A percentile compares a stretch with the other conserved stretches of the same genome.
These are phyloP conservation scores for Tolypocladium ovalisporum DNA, from an alignment of 2,329 filamentous ascomycete species.

Conservation along the genomic window DNA sequence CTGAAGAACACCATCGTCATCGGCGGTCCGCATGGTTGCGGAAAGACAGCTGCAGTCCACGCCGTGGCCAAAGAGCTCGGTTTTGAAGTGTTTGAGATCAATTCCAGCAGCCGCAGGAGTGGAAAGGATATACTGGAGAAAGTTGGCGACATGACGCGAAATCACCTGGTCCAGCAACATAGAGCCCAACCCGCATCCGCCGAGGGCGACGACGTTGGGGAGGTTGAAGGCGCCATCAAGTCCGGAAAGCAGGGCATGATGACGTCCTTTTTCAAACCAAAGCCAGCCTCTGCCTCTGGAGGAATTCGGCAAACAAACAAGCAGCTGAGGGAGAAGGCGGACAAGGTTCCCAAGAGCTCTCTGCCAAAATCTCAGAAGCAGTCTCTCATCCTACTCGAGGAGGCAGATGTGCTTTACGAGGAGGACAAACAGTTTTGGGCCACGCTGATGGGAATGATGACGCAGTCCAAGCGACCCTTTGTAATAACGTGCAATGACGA, in stretches of 20 bases:
- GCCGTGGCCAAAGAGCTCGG: slow-evolving; percentile 85
- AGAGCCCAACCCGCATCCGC: slow-evolving; percentile 20
- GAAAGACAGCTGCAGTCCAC: slow-evolving; percentile 87
- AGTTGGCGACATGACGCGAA: slow-evolving; percentile 93
- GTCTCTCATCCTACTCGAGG: slow-evolving; percentile 86
- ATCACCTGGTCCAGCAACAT: slow-evolving; percentile 66
- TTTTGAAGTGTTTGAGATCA: slow-evolving; percentile 94
- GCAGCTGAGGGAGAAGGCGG: slow-evolving; percentile 14
- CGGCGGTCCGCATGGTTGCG: slow-evolving; percentile 80
- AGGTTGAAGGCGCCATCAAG: slow-evolving; percentile 40
- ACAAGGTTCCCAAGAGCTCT: slow-evolving; percentile 18
- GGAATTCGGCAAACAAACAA: slow-evolving; percentile 15
- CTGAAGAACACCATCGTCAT: slow-evolving; percentile 72
- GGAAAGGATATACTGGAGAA: slow-evolving; percentile 85
- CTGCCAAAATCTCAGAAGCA: slow-evolving; percentile 62
- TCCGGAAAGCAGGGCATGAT: slow-evolving; percentile 68
- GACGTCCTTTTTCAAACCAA: slow-evolving; percentile 66
- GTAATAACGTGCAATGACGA: slow-evolving; percentile 95
- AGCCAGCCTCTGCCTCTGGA: slow-evolving; percentile 18
- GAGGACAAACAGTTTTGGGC: slow-evolving; percentile 94
- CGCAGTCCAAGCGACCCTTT: slow-evolving; percentile 80
- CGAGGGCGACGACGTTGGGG: slow-evolving; percentile 13
- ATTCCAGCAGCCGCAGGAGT: slow-evolving; percentile 68
- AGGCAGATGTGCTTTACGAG: slow-evolving; percentile 87
- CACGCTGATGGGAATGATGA: slow-evolving; percentile 66